Conservation (phyloP, 2,329 filamentous ascomycete species). For the Endocalyx cinctus region DNA sequence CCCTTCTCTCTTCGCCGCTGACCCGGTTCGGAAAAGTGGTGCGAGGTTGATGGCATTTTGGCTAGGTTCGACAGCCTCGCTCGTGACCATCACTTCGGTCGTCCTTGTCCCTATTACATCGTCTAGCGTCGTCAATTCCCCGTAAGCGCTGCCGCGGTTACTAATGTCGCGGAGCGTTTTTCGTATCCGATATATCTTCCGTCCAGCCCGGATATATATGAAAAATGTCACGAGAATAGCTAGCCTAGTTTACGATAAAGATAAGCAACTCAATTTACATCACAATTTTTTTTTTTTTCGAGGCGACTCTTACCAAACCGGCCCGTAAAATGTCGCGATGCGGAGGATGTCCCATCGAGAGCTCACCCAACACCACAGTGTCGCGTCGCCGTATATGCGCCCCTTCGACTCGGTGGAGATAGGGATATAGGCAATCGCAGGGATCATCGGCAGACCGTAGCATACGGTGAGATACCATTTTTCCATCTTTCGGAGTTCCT, state of each 20-base stretch:
- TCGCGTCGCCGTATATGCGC: conserved; percentile 68
- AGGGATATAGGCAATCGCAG: conserved; percentile 64
- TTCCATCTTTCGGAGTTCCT: conserved; percentile 62
- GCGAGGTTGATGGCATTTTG: conserved; percentile 28
- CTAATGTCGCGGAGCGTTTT: conserved; percentile 53
- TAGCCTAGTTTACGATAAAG: conserved; percentile 39
- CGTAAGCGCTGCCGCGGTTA: conserved; percentile 40
- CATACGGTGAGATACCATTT: conserved; percentile 64
- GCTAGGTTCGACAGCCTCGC: conserved; percentile 36
- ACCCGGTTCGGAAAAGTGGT: conserved; percentile 23
- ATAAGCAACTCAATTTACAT: background rate
- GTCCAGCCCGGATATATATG: conserved; percentile 64
- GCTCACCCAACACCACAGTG: conserved; percentile 77
- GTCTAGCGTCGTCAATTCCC: conserved; percentile 34
- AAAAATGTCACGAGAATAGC: conserved; percentile 56
- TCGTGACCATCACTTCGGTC: conserved; percentile 61
- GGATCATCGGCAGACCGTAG: conserved; percentile 69
- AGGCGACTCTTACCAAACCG: conserved; percentile 54
- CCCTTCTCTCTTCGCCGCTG: conserved; percentile 8
- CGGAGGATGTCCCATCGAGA: conserved; percentile 65
- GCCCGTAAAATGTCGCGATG: conserved; percentile 70
- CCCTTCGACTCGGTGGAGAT: conserved; percentile 48
- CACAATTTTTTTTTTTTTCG: background rate
- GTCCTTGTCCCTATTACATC: conserved; percentile 51
- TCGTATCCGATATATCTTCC: conserved; percentile 63